Conservation (phyloP, 805 yeast genomes). For the Cyberlindnera suaveolens region DNA sequence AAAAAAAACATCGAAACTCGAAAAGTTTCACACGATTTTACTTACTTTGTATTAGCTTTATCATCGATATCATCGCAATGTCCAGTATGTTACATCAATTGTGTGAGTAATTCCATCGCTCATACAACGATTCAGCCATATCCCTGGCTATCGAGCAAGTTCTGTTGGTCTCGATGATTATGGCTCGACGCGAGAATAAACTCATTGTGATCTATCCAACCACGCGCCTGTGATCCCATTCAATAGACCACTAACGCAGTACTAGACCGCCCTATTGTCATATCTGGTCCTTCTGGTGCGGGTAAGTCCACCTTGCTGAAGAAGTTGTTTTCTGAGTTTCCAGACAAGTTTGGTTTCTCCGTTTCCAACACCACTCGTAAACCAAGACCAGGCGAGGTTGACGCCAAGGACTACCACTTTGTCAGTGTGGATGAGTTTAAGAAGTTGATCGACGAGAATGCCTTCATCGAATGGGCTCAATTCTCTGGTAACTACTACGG, state of each 20-base stretch:
- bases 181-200: not conserved
- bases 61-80: conserved; percentile 5
- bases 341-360: conserved; percentile 87
- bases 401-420: conserved; percentile 89
- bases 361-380: conserved; percentile 88
- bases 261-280: conserved; percentile 76
- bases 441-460: conserved; percentile 60
- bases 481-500: conserved; percentile 98
- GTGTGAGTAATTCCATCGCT: conserved; percentile 12
- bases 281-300: conserved; percentile 94
- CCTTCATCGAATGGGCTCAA: conserved; percentile 96
- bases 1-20: too few relatives aligned
- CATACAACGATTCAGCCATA: not conserved
- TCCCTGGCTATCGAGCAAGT: not conserved
- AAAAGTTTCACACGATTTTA: too few relatives aligned
- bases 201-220: not conserved
- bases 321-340: conserved; percentile 83
- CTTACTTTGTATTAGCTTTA: too few relatives aligned
- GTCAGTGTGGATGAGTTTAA: conserved; percentile 75
- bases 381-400: conserved; percentile 87
- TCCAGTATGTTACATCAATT: conserved; percentile 17
- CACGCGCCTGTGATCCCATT: not conserved
- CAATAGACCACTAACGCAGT: conserved; percentile 11
- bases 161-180: not conserved
- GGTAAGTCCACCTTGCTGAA: conserved; percentile 94